These are phyloP conservation scores for Alnus glutinosa DNA, from an alignment of 306 rosid genomes.

Conservation along the genomic window DNA sequence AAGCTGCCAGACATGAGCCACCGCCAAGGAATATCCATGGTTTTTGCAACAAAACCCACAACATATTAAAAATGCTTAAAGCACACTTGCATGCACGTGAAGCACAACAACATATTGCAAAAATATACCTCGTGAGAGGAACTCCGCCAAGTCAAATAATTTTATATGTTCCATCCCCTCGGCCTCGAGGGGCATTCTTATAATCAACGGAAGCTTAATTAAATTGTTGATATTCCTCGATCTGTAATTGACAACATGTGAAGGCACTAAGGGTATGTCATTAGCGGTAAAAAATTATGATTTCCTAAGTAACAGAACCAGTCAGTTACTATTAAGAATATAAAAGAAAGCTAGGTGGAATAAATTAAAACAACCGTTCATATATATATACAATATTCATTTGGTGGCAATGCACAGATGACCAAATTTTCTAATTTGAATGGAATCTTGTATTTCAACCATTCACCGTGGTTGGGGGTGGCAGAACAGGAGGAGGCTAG, in stretches of 20 bases:
- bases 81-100: slow-evolving; percentile 39
- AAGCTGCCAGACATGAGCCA: background rate
- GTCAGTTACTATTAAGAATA: no score
- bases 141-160: slow-evolving; percentile 34
- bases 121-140: slow-evolving; percentile 23
- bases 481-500: no score
- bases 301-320: no score
- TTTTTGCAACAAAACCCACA: background rate
- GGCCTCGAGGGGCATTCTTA: background rate
- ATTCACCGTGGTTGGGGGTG: no score
- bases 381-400: no score
- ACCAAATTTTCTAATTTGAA: no score
- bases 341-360: no score
- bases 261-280: background rate
- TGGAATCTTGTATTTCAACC: no score
- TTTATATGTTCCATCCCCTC: slow-evolving; percentile 7
- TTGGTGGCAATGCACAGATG: no score
- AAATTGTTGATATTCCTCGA: background rate
- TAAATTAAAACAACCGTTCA: no score
- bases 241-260: background rate
- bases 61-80: background rate
- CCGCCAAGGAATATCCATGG: background rate
- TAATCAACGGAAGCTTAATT: slow-evolving; percentile 24
- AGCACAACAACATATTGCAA: slow-evolving; percentile 20
- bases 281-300: no score